These are phyloP conservation scores for Clausena lansium DNA, from an alignment of 345 rosid species.

Conservation along the genomic window DNA sequence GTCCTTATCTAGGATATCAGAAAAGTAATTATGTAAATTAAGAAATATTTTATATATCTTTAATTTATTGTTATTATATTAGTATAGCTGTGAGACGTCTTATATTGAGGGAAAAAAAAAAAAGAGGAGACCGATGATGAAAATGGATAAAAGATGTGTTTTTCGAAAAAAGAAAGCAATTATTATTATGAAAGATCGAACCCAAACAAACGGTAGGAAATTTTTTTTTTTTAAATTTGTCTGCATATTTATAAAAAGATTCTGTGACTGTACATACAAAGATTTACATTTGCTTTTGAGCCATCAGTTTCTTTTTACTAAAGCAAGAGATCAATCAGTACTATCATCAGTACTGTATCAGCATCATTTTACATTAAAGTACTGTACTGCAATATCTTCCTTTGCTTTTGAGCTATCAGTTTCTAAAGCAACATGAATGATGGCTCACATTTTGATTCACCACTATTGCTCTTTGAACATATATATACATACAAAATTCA, in stretches of 20 bases:
- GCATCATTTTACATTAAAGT: slow-evolving; percentile 8
- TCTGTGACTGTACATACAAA: no score
- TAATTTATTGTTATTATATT: not conserved
- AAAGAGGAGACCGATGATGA: not conserved
- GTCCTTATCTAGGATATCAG: not conserved
- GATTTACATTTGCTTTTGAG: no score
- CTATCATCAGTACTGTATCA: not conserved
- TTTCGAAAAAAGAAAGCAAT: not conserved
- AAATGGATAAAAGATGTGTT: not conserved
- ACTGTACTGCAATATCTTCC: not conserved
- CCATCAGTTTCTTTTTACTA: no score
- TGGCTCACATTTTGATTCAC: no score
- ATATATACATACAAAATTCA: not conserved
- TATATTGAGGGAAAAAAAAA: not conserved
- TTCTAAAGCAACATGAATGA: slow-evolving; percentile 2
- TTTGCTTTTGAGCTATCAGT: not conserved
- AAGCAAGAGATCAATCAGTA: no score
- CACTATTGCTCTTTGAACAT: not conserved
- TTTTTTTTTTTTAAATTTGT: not conserved
- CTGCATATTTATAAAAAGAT: not conserved
- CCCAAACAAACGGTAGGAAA: not conserved
- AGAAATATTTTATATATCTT: not conserved
- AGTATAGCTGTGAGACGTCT: not conserved
- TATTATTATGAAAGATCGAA: not conserved
- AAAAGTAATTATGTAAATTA: no score